Conservation (phyloP, 345 rosid species). For the Ceriops tagal region DNA sequence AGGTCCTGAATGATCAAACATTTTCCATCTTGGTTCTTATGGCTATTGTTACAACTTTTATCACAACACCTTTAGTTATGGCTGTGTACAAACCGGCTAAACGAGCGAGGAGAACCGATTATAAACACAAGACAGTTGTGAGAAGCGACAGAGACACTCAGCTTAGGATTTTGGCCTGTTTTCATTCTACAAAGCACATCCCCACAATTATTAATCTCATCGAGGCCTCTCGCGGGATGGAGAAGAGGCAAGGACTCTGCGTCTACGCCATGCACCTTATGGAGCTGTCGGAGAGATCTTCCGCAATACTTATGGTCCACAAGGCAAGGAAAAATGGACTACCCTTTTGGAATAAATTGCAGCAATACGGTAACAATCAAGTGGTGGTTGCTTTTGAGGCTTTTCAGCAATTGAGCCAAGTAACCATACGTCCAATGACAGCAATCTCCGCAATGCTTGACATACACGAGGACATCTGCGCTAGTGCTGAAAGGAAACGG, state of each 20-base stretch:
- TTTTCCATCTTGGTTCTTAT: conserved; percentile 75
- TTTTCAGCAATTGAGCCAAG: conserved; percentile 56
- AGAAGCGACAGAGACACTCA: conserved; percentile 38
- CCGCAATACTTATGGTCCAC: conserved; percentile 87
- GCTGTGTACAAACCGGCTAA: conserved; percentile 62
- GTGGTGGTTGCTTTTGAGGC: conserved; percentile 79
- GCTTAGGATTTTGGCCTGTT: conserved; percentile 57
- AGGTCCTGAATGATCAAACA: conserved; percentile 80
- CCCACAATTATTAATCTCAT: conserved; percentile 64
- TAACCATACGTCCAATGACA: conserved; percentile 71
- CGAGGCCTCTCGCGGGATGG: conserved; percentile 79
- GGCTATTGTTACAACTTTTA: conserved; percentile 79
- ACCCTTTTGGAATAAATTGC: conserved; percentile 81
- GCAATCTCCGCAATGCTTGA: conserved; percentile 65
- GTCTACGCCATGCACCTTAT: conserved; percentile 90
- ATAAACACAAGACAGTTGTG: conserved; percentile 49
- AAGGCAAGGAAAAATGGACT: conserved; percentile 76
- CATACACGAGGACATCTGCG: conserved; percentile 68
- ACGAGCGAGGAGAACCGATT: conserved; percentile 24
- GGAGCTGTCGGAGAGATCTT: conserved; percentile 89
- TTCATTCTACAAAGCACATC: conserved; percentile 48
- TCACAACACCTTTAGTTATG: conserved; percentile 67
- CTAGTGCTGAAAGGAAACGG: conserved; percentile 54
- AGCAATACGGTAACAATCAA: conserved; percentile 36
- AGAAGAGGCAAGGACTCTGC: conserved; percentile 56